Conservation (phyloP, 805 yeast species). For the Jamesozyma hellenica region DNA sequence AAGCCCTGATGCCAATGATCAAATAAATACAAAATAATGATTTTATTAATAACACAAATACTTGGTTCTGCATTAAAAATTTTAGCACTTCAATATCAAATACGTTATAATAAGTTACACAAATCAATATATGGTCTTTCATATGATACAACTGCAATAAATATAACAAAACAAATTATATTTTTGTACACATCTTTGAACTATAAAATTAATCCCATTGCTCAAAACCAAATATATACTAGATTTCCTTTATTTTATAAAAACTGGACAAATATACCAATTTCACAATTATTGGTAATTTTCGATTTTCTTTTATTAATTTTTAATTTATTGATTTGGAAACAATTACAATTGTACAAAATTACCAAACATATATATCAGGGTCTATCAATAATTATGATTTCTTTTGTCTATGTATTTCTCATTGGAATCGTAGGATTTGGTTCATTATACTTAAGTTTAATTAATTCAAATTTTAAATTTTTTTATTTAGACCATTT, state of each 20-base stretch:
- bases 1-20: too few relatives aligned
- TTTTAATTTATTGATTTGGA: slow-evolving; percentile 13
- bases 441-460: slow-evolving; percentile 1
- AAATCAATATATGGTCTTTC: slow-evolving; percentile 33
- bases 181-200: slow-evolving; percentile 19
- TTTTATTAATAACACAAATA: slow-evolving; percentile 1
- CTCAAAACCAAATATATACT: slow-evolving; percentile 18
- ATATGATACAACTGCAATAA: slow-evolving; percentile 25
- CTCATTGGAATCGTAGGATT: slow-evolving; percentile 6
- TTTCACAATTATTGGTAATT: slow-evolving; percentile 15
- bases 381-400: slow-evolving; percentile 24
- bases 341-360: slow-evolving; percentile 24
- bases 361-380: slow-evolving; percentile 32
- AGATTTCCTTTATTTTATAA: slow-evolving; percentile 31
- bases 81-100: slow-evolving; percentile 18
- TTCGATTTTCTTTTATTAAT: slow-evolving; percentile 11
- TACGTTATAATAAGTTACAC: slow-evolving; percentile 20
- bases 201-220: slow-evolving; percentile 18
- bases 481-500: slow-evolving; percentile 30
- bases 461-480: slow-evolving; percentile 1
- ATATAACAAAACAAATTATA: slow-evolving; percentile 7
- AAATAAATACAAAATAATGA: too few relatives aligned
- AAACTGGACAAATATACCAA: slow-evolving; percentile 10
- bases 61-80: slow-evolving; percentile 47
- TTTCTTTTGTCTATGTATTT: slow-evolving; percentile 1